Percentiles rank a stretch among this genome's conserved stretches.
phyloP scores from a whole-genome alignment of 2,329 filamentous ascomycete genomes.

The Paecilomyces dactylethromorphus region DNA sequence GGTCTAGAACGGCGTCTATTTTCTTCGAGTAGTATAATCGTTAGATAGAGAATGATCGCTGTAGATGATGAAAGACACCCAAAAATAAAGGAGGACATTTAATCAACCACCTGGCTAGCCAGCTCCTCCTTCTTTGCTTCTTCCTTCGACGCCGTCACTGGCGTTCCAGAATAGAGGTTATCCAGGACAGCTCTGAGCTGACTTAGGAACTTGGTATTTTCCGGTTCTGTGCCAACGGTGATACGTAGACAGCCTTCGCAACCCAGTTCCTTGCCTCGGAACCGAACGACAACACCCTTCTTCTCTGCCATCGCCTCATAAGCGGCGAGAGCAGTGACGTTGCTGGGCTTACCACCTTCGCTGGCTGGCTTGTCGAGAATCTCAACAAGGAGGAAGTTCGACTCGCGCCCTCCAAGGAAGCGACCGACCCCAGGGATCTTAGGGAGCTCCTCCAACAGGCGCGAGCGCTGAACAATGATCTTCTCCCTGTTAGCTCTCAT shows the following conservation, averaged over 20 bases:
- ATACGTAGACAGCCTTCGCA: constrained; percentile 85
- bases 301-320: constrained; percentile 82
- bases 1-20: neutral
- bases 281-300: constrained; percentile 85
- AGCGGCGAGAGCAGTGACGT: constrained; percentile 66
- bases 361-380: constrained; percentile 59
- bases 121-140: constrained; percentile 43
- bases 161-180: constrained; percentile 39
- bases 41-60: neutral
- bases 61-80: neutral
- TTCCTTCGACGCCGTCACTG: constrained; percentile 23
- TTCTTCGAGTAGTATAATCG: neutral
- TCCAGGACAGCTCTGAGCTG: constrained; percentile 54
- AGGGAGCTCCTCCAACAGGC: constrained; percentile 67
- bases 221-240: constrained; percentile 82
- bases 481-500: constrained; percentile 67
- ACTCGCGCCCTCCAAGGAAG: constrained; percentile 70
- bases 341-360: constrained; percentile 66
- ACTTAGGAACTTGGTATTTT: constrained; percentile 71
- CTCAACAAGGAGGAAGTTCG: constrained; percentile 89
- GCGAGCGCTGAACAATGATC: constrained; percentile 70
- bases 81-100: neutral
- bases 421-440: constrained; percentile 70
- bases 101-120: constrained; percentile 24
- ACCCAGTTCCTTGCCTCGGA: constrained; percentile 85